These are phyloP conservation scores for Pascua sp. DNA, from an alignment of 1,284 basidiomycete genomes.

Conservation along the genomic window DNA sequence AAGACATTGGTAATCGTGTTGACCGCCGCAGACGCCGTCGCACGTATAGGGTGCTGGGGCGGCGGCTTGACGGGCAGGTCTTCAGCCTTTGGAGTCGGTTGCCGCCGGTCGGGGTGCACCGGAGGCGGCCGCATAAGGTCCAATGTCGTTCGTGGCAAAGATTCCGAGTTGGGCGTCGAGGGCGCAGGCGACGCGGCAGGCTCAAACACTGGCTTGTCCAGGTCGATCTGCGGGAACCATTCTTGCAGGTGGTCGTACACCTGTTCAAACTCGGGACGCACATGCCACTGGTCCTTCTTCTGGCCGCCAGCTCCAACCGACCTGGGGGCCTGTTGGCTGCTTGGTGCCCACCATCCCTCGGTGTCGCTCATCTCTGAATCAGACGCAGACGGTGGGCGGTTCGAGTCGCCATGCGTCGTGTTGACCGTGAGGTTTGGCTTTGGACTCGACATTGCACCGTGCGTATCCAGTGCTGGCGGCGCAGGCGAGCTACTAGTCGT, in stretches of 20 bases:
- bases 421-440: conserved; percentile 32
- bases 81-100: not conserved
- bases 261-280: conserved; percentile 84
- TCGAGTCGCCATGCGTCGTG: conserved; percentile 16
- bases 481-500: no score
- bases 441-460: no score
- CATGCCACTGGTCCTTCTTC: conserved; percentile 8
- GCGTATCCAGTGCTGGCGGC: no score
- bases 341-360: no score
- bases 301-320: not conserved
- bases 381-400: conserved; percentile 1
- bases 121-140: conserved; percentile 16
- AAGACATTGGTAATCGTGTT: conserved; percentile 14
- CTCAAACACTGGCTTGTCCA: conserved; percentile 94
- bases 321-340: not conserved
- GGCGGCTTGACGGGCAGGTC: conserved; percentile 5
- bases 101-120: not conserved
- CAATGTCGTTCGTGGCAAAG: conserved; percentile 26
- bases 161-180: conserved; percentile 54
- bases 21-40: conserved; percentile 5
- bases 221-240: conserved; percentile 94
- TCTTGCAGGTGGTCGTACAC: conserved; percentile 90
- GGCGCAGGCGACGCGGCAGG: conserved; percentile 60
- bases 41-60: conserved; percentile 17
- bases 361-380: not conserved